Evolutionary conservation across 2,329 filamentous ascomycete species (phyloP).

Genomic region (Mycosphaerelloides madeirae): DNA sequence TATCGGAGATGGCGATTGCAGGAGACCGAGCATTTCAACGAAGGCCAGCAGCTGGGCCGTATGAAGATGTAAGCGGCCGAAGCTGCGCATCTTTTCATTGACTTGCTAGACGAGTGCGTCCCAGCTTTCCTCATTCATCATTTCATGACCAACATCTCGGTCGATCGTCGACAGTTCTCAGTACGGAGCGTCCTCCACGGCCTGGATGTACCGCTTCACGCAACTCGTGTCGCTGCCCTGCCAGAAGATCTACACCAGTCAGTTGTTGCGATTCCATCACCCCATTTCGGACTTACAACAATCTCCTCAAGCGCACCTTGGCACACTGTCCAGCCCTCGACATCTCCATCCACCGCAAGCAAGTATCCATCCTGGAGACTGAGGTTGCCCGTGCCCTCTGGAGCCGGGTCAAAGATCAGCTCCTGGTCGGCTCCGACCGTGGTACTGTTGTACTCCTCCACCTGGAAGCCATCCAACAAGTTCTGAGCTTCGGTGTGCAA

Average conservation of each 20-base stretch:
- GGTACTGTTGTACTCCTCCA: constrained; percentile 30
- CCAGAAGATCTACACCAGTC: constrained; percentile 31
- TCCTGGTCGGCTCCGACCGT: constrained; percentile 27
- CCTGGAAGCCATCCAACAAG: constrained; percentile 15
- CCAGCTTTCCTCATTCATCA: too few species aligned
- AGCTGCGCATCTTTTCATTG: too few species aligned
- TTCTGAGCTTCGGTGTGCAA: constrained; percentile 31
- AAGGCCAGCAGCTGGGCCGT: too few species aligned
- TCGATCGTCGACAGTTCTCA: constrained; percentile 16
- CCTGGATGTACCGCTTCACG: constrained; percentile 36
- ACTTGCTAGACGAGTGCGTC: too few species aligned
- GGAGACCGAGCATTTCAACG: too few species aligned
- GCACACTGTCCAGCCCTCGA: constrained; percentile 39
- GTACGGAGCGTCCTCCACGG: constrained; percentile 36
- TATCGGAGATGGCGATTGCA: too few species aligned
- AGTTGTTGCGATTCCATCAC: neutral
- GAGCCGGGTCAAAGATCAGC: constrained; percentile 32
- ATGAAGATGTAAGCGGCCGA: too few species aligned
- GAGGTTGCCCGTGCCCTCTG: constrained; percentile 32
- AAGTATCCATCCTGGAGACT: constrained; percentile 35
- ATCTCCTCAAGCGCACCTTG: constrained; percentile 27
- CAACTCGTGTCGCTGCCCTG: constrained; percentile 35
- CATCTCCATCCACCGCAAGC: constrained; percentile 34
- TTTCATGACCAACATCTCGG: too few species aligned
- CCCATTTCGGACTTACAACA: constrained; percentile 29